Evolutionary conservation across 306 rosid species (phyloP), one percentile per base, ranked within the genome.

Genomic region (Prunus mongolica): DNA sequence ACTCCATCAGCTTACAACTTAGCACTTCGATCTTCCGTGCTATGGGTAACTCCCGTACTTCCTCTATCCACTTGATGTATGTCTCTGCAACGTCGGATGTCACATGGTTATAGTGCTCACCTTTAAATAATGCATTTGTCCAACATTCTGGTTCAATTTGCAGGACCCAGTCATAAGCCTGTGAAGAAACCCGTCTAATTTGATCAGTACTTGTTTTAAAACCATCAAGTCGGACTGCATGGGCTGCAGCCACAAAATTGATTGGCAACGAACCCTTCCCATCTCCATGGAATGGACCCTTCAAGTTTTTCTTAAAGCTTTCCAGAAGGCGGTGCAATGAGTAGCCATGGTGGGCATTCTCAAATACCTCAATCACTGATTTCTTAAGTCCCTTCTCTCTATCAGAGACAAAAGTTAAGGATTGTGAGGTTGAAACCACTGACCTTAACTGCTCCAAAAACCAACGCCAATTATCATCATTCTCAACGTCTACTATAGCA

Each of bases 251-350:
- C 73, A 82, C 18, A 30, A 87, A 81, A 78, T 38, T 50, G 49
- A 72, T 70, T 8, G 78, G 86, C 82, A 87, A 71, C 13, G 87
- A 87, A 73, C 79, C 78, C 75, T 78, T 87, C 41, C 89, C 89
- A 7, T 85, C 87, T 67, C 87, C 89, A 69, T 80, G 72, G 81
- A 82, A 87, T 24, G 87, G 91, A 22, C 89, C 89, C 72, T 55
- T 87, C 47, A 86, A 76, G 80, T 52, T 82, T 74, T 60, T 83
- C 75, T 72, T 87, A 76, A 87, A 82, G 84, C 73, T 87, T 49
- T 83, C 82, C n/a, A 81, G 58, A 54, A 87, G 91, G 82, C 83
- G 86, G 87, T 67, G 78, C 41, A 87, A 69, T 34, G 91, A 82
- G 80, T 80, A 87, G 46, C 89, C 91, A 57, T 69, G 74, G 41